A percentile compares a stretch with the other conserved stretches of the same genome.
phyloP scores from a whole-genome alignment of 1,139 yeast genomes.

The Taphrina pruni region DNA sequence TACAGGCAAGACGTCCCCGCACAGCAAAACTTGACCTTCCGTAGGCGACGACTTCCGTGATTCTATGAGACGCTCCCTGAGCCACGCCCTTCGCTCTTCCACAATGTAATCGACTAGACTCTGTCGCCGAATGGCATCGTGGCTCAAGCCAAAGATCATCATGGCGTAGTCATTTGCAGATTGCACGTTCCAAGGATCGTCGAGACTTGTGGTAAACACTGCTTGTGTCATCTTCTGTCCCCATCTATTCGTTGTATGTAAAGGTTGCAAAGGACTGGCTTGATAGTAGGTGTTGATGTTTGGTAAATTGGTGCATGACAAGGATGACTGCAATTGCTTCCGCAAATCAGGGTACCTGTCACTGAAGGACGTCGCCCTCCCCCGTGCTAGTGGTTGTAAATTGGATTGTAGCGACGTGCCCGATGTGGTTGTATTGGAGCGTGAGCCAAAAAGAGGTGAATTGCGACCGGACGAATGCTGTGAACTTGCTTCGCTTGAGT shows the following conservation, averaged over 20 bases:
- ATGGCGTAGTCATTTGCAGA: conserved; percentile 92
- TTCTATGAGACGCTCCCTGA: conserved; percentile 18
- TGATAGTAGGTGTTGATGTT: conserved; percentile 29
- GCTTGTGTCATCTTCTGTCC: conserved; percentile 38
- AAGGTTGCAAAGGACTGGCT: conserved; percentile 28
- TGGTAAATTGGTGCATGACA: conserved; percentile 37
- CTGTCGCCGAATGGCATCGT: conserved; percentile 62
- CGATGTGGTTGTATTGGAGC: conserved; percentile 31
- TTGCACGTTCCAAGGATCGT: conserved; percentile 78
- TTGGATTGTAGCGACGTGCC: conserved; percentile 27
- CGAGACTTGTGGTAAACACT: conserved; percentile 76
- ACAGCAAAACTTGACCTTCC: conserved; percentile 55
- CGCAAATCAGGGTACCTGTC: conserved; percentile 35
- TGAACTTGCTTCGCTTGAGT: conserved; percentile 15
- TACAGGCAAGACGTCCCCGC: conserved; percentile 64
- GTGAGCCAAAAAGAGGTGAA: conserved; percentile 22
- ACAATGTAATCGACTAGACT: conserved; percentile 79
- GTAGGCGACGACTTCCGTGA: not conserved
- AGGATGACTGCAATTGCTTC: conserved; percentile 30
- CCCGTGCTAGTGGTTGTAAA: conserved; percentile 7
- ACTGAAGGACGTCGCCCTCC: conserved; percentile 29
- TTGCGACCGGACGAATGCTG: conserved; percentile 22
- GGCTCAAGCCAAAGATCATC: conserved; percentile 80
- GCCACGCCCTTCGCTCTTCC: conserved; percentile 59
- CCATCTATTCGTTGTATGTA: conserved; percentile 31